phyloP scores from a whole-genome alignment of 1,139 yeast genomes.

The Lodderomyces margitis region DNA sequence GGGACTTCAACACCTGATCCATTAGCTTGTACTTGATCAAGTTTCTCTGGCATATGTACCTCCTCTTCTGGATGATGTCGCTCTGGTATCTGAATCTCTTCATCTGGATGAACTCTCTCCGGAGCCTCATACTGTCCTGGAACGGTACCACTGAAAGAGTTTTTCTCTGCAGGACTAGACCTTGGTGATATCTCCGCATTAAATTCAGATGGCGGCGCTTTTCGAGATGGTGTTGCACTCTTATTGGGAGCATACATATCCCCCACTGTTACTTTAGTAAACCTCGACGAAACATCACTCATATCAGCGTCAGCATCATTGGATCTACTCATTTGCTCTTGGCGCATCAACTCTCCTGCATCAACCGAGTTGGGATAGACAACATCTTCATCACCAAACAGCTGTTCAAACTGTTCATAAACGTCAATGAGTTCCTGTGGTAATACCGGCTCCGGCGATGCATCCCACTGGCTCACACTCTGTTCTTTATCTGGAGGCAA shows the following conservation, averaged over 20 bases:
- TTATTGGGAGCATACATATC: slow-evolving; percentile 8
- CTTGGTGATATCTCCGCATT: background rate
- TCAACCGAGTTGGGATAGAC: slow-evolving; percentile 12
- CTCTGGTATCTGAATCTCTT: slow-evolving; percentile 1
- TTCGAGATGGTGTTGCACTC: slow-evolving; percentile 8
- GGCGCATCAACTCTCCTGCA: slow-evolving; percentile 13
- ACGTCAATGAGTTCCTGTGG: slow-evolving; percentile 3
- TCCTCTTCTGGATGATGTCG: background rate
- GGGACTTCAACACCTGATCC: background rate
- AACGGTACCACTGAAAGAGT: background rate
- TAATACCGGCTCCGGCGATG: background rate
- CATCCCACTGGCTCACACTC: background rate
- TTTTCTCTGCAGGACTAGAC: background rate
- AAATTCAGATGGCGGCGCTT: slow-evolving; percentile 11
- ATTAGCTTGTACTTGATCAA: background rate
- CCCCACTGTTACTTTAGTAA: slow-evolving; percentile 11
- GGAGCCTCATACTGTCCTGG: background rate
- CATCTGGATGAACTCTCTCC: background rate
- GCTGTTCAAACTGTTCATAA: slow-evolving; percentile 11
- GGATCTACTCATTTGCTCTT: slow-evolving; percentile 8
- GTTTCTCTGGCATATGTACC: background rate
- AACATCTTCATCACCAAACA: slow-evolving; percentile 15
- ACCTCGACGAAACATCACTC: slow-evolving; percentile 9
- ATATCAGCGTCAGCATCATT: slow-evolving; percentile 7
- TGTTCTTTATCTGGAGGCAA: background rate